A percentile compares a stretch with the other conserved stretches of the same genome.
These are phyloP conservation scores for Chimonanthus praecox DNA, from an alignment of 164 flowering plant species.

Conservation along the genomic window DNA sequence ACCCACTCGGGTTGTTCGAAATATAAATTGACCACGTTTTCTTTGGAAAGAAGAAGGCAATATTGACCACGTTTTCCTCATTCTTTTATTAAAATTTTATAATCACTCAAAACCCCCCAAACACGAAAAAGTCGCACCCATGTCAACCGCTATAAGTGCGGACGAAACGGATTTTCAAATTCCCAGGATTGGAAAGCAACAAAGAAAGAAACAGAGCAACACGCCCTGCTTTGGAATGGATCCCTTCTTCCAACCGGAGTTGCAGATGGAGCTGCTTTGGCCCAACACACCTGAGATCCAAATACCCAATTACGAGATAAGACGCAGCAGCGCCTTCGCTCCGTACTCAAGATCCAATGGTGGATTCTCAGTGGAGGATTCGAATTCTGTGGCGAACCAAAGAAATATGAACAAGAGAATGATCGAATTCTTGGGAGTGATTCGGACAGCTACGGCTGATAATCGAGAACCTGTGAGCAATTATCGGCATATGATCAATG, in stretches of 20 bases:
- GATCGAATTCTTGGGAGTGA: conserved; percentile 27
- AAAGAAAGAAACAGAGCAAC: background rate
- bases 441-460: background rate
- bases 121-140: background rate
- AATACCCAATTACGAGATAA: background rate
- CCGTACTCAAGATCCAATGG: background rate
- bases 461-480: conserved; percentile 16
- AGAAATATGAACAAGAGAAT: conserved; percentile 6
- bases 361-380: background rate
- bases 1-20: no score
- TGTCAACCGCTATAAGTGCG: background rate
- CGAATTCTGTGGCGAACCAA: background rate
- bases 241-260: background rate
- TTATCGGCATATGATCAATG: conserved; percentile 47
- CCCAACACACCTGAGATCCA: conserved; percentile 1
- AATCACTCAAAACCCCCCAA: background rate
- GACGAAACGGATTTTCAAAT: background rate
- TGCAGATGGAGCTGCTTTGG: conserved; percentile 1
- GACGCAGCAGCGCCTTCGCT: background rate
- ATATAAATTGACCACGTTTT: no score
- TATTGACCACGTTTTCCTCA: conserved; percentile 8
- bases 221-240: background rate
- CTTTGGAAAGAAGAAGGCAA: no score
- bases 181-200: background rate
- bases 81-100: no score